Base-by-base conservation (phyloP, 139 green algal species). In the Chlamydomonas sphaeroides region DNA sequence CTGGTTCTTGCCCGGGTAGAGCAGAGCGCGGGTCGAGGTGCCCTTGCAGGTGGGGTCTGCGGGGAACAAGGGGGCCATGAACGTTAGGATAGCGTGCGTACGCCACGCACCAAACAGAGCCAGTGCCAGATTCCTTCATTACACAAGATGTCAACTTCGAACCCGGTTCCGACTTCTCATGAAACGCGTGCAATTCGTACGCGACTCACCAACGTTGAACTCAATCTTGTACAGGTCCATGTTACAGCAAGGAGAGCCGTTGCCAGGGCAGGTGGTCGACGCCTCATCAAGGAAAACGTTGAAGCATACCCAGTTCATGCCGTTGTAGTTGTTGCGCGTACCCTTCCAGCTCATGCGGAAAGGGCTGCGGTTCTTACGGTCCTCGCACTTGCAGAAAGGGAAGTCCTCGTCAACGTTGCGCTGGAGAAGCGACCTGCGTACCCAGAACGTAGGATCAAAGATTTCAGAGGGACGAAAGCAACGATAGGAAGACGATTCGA, bases 151-250 rank as follows among this genome's bases (percentile, higher is more conserved):
- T n/a, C n/a, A n/a, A n/a, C n/a, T n/a, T n/a, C n/a, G n/a, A n/a
- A n/a, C n/a, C n/a, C n/a, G n/a, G n/a, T n/a, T n/a, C n/a, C n/a
- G n/a, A n/a, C n/a, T n/a, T n/a, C n/a, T n/a, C n/a, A n/a, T n/a
- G n/a, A n/a, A n/a, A n/a, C n/a, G n/a, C n/a, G n/a, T n/a, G n/a
- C n/a, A n/a, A n/a, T n/a, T n/a, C n/a, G n/a, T n/a, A n/a, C n/a
- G n/a, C n/a, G n/a, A n/a, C 45, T 67, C 26, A 78, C 70, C 51
- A 61, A 68, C 56, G 39, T 79, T 20, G 72, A 79, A 79, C 56
- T 79, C 72, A 5, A 79, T 39, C 72, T 79, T 79, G 56, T 68
- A 68, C 25, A 79, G 39, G 38, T 79, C 56, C 1, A 35, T 36
- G 10, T n/a, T 41, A n/a, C 72, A 79, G 72, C 72, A 79, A 2